A percentile compares a stretch with the other conserved stretches of the same genome.
These are phyloP conservation scores for Sporothrix inflata DNA, from an alignment of 2,329 filamentous ascomycete genomes.

Conservation along the genomic window DNA sequence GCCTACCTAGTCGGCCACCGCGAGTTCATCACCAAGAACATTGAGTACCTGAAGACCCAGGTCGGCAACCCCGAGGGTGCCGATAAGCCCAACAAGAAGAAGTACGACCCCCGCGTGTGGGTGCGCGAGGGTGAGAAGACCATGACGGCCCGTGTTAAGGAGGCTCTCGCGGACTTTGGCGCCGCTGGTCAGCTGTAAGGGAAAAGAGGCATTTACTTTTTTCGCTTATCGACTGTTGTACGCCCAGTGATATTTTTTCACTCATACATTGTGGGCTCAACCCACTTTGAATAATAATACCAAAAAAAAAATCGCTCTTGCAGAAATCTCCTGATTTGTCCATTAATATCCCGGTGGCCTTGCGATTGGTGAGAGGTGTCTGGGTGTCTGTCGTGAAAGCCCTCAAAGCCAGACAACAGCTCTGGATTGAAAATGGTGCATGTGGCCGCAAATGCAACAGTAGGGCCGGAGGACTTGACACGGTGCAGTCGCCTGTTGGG, in stretches of 20 bases:
- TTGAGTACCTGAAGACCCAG: conserved; percentile 85
- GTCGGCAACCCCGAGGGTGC: conserved; percentile 91
- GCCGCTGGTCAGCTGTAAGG: conserved; percentile 74
- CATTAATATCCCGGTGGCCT: not conserved
- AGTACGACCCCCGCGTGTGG: conserved; percentile 85
- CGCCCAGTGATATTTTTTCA: conserved; percentile 7
- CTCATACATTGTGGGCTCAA: conserved; percentile 14
- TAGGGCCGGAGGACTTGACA: not conserved
- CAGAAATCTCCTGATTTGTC: conserved; percentile 41
- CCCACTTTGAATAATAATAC: conserved; percentile 19
- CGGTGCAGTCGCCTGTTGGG: not conserved
- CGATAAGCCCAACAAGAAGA: conserved; percentile 99
- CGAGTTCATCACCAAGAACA: conserved; percentile 92
- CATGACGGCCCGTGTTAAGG: conserved; percentile 79
- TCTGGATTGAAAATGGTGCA: conserved; percentile 7
- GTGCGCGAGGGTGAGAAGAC: conserved; percentile 86
- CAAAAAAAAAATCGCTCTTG: conserved; percentile 11
- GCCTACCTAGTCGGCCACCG: conserved; percentile 91
- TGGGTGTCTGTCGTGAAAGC: not conserved
- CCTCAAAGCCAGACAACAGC: conserved; percentile 8
- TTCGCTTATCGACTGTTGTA: not conserved
- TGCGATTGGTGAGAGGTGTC: not conserved
- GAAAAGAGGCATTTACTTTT: conserved; percentile 24
- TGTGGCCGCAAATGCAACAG: conserved; percentile 4
- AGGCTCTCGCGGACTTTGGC: conserved; percentile 92